Base-by-base conservation (phyloP, 768 basidiomycete genomes). In the Boletus reticulatus region DNA sequence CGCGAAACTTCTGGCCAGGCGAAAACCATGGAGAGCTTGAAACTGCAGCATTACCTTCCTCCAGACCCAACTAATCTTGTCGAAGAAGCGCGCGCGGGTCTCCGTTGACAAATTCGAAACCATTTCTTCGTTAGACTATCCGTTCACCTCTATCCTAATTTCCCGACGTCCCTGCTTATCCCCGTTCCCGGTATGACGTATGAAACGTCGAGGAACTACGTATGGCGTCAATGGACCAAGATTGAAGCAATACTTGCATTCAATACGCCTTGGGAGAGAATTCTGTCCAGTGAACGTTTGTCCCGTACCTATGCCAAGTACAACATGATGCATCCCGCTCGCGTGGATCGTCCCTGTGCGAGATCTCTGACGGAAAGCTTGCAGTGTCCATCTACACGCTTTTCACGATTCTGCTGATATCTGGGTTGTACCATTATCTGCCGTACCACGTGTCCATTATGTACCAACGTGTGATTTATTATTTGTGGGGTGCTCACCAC, bases 241-340 rank as follows among this genome's bases (percentile, higher is more conserved):
- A 56, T 70, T 41, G 85, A 86, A 66, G 73, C 78, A 9, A 85
- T 84, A 0, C 79, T 84, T 50, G 86, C 76, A 5, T 69, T 87
- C 36, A 73, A 76, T 19, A 79, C 87, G 67, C 78, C 81, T 50
- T 87, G 86, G 87, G 87, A 89, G 73, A 84, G 84, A 64, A 49
- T 79, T 24, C 59, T 86, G 45, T 74, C 83, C 55, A 61, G 87
- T 87, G 61, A 63, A 85, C 52, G 20, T 14, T 2, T n/a, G 6
- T n/a, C 13, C 34, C 6, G 34, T 14, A 14, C 34, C 4, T 14
- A 36, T 5, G 12, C 11, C 34, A 11, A 36, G 34, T 36, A 36
- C 34, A 11, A 13, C 34, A 34, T 34, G 34, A 36, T 14, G 34
- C 34, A 77, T 38, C 19, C 29, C 42, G 29, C 29, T 29, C 9